These are phyloP conservation scores for Themeda triandra DNA, from an alignment of 176 grass and related monocot genomes.

Conservation along the genomic window DNA sequence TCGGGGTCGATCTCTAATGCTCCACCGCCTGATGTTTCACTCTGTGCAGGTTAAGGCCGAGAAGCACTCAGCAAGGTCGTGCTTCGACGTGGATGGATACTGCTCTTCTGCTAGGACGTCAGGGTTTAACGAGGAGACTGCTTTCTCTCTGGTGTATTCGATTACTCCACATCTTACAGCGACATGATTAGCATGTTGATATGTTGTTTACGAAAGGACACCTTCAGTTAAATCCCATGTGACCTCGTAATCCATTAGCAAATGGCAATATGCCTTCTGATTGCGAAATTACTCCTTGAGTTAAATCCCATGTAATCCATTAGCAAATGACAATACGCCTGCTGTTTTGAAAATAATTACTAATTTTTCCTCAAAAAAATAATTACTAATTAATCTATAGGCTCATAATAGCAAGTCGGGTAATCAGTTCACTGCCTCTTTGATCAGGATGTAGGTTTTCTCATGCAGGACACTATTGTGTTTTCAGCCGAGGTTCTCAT, in stretches of 20 bases:
- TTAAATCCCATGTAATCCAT: no score
- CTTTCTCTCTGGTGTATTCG: conserved; percentile 59
- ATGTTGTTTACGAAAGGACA: neutral
- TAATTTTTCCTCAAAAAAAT: neutral
- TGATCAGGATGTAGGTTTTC: no score
- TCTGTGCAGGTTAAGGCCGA: no score
- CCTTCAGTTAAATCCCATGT: neutral
- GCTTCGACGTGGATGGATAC: conserved; percentile 54
- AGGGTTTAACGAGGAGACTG: conserved; percentile 47
- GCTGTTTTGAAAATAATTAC: neutral
- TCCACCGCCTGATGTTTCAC: no score
- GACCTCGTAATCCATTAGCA: no score
- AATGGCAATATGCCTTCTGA: neutral
- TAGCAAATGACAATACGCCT: neutral
- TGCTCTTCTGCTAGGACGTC: conserved; percentile 61
- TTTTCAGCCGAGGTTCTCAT: no score
- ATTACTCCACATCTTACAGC: neutral
- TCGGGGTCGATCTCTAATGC: no score
- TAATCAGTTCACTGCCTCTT: neutral
- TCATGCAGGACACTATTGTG: no score
- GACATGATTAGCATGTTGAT: neutral
- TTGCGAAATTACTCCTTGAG: no score
- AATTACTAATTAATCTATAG: neutral
- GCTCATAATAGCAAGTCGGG: neutral
- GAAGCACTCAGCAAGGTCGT: conserved; percentile 16